Evolutionary conservation across 306 rosid genomes (phyloP).

Genomic region (Cucumis cinereus): DNA sequence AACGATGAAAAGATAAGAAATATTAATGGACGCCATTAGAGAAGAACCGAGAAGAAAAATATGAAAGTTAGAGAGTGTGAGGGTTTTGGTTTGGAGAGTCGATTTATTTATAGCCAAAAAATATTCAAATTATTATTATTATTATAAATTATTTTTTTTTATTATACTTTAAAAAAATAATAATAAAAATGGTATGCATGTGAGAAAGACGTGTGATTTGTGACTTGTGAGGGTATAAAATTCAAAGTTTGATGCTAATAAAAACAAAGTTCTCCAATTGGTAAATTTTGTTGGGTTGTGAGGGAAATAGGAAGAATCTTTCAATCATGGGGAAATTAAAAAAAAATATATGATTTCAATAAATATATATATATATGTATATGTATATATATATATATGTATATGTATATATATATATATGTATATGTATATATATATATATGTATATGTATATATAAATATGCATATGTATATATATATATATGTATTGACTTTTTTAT

Average conservation of each 20-base stretch:
- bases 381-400: too few species aligned
- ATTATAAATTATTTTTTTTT: not conserved
- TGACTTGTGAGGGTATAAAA: not conserved
- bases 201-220: not conserved
- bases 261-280: not conserved
- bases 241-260: not conserved
- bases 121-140: too few species aligned
- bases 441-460: not conserved
- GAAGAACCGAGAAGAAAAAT: not conserved
- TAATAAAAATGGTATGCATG: not conserved
- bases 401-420: too few species aligned
- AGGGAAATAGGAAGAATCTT: not conserved
- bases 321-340: not conserved
- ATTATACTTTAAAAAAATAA: not conserved
- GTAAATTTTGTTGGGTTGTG: not conserved
- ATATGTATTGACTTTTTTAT: not conserved
- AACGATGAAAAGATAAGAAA: slow-evolving; percentile 6
- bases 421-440: too few species aligned
- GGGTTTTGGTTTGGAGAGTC: not conserved
- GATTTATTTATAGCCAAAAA: not conserved
- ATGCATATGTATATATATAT: too few species aligned
- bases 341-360: not conserved
- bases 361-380: not conserved
- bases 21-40: slow-evolving; percentile 18
- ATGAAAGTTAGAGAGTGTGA: not conserved